phyloP scores from a whole-genome alignment of 2,329 filamentous ascomycete genomes.

The Sphaerulina populicola region DNA sequence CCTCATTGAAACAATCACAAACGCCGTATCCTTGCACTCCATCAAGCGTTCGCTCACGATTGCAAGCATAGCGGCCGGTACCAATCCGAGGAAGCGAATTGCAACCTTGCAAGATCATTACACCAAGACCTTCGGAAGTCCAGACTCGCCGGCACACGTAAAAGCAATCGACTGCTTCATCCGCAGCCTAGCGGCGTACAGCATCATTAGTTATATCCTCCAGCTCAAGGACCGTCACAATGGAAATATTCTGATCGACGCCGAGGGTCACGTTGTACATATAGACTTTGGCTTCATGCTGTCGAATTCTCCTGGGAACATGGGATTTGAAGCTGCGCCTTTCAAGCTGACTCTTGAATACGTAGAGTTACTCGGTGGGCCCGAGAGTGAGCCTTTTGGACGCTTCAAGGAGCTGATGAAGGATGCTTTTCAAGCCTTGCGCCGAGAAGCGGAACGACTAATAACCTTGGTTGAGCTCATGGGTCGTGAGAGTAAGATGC shows the following conservation, averaged over 20 bases:
- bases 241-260: conserved; percentile 77
- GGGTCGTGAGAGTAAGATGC: conserved; percentile 76
- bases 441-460: conserved; percentile 69
- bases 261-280: conserved; percentile 76
- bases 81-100: conserved; percentile 67
- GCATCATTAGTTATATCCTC: conserved; percentile 73
- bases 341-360: conserved; percentile 84
- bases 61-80: conserved; percentile 61
- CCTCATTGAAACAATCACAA: conserved; percentile 79
- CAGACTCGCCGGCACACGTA: conserved; percentile 60
- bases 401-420: conserved; percentile 74
- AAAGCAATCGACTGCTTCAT: conserved; percentile 71
- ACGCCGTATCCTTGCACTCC: conserved; percentile 78
- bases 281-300: conserved; percentile 90
- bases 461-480: conserved; percentile 78
- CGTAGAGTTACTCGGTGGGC: conserved; percentile 70
- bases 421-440: conserved; percentile 71
- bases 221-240: conserved; percentile 83
- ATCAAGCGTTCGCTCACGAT: conserved; percentile 74
- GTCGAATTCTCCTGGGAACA: conserved; percentile 73
- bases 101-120: conserved; percentile 77
- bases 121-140: conserved; percentile 64
- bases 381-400: conserved; percentile 60
- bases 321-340: conserved; percentile 77
- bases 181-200: conserved; percentile 74